Conservation (phyloP, 2,329 filamentous ascomycete genomes). For the Plenodomus tracheiphilus region DNA sequence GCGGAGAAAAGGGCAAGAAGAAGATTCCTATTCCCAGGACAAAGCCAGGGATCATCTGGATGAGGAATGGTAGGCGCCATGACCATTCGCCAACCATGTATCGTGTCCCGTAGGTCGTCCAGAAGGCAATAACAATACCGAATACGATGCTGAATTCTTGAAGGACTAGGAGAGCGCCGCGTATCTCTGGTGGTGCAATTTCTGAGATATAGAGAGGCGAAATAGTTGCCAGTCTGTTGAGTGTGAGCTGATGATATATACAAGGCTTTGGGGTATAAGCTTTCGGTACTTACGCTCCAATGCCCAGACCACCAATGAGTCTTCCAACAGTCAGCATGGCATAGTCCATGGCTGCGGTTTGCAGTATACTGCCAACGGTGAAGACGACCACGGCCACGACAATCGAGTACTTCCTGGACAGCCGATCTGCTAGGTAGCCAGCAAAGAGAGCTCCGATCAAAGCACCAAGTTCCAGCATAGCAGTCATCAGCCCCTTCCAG, state of each 20-base stretch:
- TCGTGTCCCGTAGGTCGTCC: constrained; percentile 58
- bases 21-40: constrained; percentile 47
- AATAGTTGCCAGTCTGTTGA: constrained; percentile 43
- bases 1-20: constrained; percentile 59
- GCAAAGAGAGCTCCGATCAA: constrained; percentile 45
- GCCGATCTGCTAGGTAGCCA: constrained; percentile 55
- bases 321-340: constrained; percentile 56
- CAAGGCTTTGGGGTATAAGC: not conserved
- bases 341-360: constrained; percentile 56
- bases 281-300: constrained; percentile 49
- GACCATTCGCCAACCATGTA: constrained; percentile 48
- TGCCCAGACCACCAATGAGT: constrained; percentile 56
- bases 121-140: constrained; percentile 57
- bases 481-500: constrained; percentile 54
- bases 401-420: constrained; percentile 58
- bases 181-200: constrained; percentile 55
- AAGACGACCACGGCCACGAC: constrained; percentile 57
- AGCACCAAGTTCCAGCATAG: constrained; percentile 60
- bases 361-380: constrained; percentile 55
- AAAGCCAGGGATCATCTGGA: constrained; percentile 51
- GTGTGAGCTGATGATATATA: constrained; percentile 1
- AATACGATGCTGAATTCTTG: constrained; percentile 53
- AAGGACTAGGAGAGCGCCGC: constrained; percentile 54
- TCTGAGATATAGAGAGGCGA: constrained; percentile 59
- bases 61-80: constrained; percentile 53